Conservation (phyloP, 2,329 filamentous ascomycete species). For the Sporothrix inflata region DNA sequence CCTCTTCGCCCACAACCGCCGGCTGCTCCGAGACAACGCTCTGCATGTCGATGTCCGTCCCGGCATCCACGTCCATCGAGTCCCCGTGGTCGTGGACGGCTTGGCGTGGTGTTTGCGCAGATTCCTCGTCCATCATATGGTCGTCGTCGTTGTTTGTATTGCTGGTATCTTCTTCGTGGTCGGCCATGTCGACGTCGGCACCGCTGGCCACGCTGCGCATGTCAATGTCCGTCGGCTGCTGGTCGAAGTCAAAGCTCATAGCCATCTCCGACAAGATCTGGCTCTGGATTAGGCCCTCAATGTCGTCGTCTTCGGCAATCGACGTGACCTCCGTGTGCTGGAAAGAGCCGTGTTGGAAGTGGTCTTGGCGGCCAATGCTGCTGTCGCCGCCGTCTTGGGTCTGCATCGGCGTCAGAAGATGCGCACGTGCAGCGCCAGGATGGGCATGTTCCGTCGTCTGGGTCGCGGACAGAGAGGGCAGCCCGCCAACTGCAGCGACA, state of each 20-base stretch:
- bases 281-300: conserved; percentile 31
- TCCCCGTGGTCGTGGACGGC: conserved; percentile 13
- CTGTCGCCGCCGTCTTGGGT: conserved; percentile 24
- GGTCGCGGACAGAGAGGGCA: background rate
- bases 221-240: conserved; percentile 24
- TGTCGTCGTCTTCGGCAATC: conserved; percentile 25
- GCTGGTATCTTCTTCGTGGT: background rate
- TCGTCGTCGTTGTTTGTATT: background rate
- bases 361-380: background rate
- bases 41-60: conserved; percentile 31
- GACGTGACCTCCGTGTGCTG: background rate
- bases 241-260: conserved; percentile 31
- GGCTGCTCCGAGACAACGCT: conserved; percentile 27
- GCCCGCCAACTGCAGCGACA: background rate
- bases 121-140: conserved; percentile 8
- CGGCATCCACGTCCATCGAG: conserved; percentile 31
- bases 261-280: conserved; percentile 34
- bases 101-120: background rate
- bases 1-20: background rate
- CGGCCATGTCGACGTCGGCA: conserved; percentile 21
- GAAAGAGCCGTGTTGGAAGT: background rate
- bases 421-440: background rate
- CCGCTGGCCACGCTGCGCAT: conserved; percentile 25
- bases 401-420: conserved; percentile 28
- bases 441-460: background rate